Percentiles rank a stretch among this genome's conserved stretches.
phyloP scores from a whole-genome alignment of 108 stramenopile species.

The Cyclotella kingstonii region DNA sequence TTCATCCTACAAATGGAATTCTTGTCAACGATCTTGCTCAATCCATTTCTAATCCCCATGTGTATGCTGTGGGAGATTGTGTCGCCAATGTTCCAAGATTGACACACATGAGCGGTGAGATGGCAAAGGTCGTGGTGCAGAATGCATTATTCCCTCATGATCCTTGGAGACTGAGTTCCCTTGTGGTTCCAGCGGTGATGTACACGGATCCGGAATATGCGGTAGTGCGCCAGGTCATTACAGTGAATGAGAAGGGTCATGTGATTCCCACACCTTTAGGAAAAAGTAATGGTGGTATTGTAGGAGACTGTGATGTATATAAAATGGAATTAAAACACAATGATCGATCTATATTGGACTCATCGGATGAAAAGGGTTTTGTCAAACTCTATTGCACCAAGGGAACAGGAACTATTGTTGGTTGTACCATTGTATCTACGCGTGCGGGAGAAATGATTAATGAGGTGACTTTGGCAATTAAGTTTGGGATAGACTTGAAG shows the following conservation, averaged over 20 bases:
- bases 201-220: conserved; percentile 97
- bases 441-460: conserved; percentile 96
- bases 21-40: conserved; percentile 81
- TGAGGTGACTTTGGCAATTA: conserved; percentile 93
- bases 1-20: conserved; percentile 73
- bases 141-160: conserved; percentile 86
- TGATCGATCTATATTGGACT: conserved; percentile 91
- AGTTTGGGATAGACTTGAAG: conserved; percentile 76
- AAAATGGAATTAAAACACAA: conserved; percentile 79
- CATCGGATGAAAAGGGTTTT: conserved; percentile 76
- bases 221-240: conserved; percentile 60
- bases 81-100: conserved; percentile 79
- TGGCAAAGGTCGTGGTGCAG: conserved; percentile 92
- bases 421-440: conserved; percentile 89
- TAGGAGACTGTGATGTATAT: conserved; percentile 49
- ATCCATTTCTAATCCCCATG: conserved; percentile 76
- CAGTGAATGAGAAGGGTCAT: conserved; percentile 56
- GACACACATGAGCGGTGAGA: conserved; percentile 91
- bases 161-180: conserved; percentile 82
- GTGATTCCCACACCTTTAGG: conserved; percentile 28
- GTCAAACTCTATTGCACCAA: conserved; percentile 81
- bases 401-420: conserved; percentile 90
- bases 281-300: conserved; percentile 1
- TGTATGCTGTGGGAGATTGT: conserved; percentile 95
- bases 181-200: conserved; percentile 90